phyloP scores from a whole-genome alignment of 2,329 filamentous ascomycete species.

The Emydomyces testavorans region DNA sequence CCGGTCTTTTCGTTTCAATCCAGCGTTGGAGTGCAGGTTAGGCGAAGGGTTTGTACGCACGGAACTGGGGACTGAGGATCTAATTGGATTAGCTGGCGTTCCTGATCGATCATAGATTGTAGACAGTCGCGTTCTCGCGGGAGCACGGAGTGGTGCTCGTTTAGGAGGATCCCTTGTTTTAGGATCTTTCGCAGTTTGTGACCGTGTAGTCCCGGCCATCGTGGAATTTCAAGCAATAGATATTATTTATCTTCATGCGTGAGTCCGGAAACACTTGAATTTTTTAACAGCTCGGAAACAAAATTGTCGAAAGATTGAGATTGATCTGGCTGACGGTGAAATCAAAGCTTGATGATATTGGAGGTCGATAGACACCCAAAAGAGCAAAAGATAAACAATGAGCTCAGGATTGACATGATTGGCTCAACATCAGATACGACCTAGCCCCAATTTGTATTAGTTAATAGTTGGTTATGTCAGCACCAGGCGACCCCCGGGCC shows the following conservation, averaged over 20 bases:
- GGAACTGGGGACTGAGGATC: constrained; percentile 39
- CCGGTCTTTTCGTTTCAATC: constrained; percentile 73
- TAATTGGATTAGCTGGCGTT: constrained; percentile 61
- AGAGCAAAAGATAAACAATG: constrained; percentile 17
- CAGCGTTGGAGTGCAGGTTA: constrained; percentile 40
- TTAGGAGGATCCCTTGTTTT: constrained; percentile 37
- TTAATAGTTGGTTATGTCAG: constrained; percentile 6
- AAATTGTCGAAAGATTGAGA: neutral
- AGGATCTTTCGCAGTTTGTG: constrained; percentile 29
- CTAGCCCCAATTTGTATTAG: neutral
- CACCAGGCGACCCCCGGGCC: too few species aligned
- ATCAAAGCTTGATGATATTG: too few species aligned
- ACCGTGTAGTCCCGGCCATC: constrained; percentile 15
- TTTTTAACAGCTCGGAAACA: neutral
- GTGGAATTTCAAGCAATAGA: neutral
- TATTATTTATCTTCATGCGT: neutral
- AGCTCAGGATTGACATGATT: constrained; percentile 7
- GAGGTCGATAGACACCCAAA: too few species aligned
- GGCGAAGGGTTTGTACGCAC: constrained; percentile 35
- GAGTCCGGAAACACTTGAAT: neutral
- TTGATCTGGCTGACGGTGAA: too few species aligned
- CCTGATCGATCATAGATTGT: constrained; percentile 43
- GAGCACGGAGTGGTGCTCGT: constrained; percentile 39
- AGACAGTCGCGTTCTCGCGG: constrained; percentile 43
- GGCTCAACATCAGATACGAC: neutral